Percentiles rank a stretch among this genome's conserved stretches.
phyloP scores from a whole-genome alignment of 2,329 filamentous ascomycete genomes.

The Trichoderma arundinaceum region DNA sequence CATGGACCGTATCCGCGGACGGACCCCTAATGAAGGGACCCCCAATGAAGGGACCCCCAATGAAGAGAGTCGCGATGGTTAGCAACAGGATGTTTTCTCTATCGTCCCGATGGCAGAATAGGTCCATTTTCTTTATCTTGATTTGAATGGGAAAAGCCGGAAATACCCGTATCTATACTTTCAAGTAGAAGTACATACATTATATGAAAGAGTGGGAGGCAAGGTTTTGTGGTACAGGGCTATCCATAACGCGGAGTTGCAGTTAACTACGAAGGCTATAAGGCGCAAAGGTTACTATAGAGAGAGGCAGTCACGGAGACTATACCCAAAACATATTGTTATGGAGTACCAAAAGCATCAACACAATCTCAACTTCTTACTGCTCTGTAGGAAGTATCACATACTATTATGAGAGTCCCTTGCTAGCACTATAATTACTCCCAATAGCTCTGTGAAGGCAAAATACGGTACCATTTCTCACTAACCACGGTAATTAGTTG shows the following conservation, averaged over 20 bases:
- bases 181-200: background rate
- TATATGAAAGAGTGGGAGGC: background rate
- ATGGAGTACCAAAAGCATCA: background rate
- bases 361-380: too few relatives aligned
- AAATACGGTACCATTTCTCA: too few relatives aligned
- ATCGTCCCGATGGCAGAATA: background rate
- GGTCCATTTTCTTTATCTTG: background rate
- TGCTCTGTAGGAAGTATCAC: too few relatives aligned
- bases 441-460: too few relatives aligned
- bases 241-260: background rate
- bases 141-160: background rate
- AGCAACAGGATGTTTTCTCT: too few relatives aligned
- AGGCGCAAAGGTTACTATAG: conserved; percentile 6
- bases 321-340: conserved; percentile 2
- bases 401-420: too few relatives aligned
- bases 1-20: conserved; percentile 1
- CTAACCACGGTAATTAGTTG: too few relatives aligned
- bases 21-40: background rate
- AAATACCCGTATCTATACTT: background rate
- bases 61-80: background rate
- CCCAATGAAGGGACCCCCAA: too few relatives aligned
- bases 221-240: background rate
- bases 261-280: background rate
- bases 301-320: background rate
- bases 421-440: too few relatives aligned